These are phyloP conservation scores for Periconia macrospinosa DNA, from an alignment of 2,329 filamentous ascomycete genomes.

Conservation along the genomic window DNA sequence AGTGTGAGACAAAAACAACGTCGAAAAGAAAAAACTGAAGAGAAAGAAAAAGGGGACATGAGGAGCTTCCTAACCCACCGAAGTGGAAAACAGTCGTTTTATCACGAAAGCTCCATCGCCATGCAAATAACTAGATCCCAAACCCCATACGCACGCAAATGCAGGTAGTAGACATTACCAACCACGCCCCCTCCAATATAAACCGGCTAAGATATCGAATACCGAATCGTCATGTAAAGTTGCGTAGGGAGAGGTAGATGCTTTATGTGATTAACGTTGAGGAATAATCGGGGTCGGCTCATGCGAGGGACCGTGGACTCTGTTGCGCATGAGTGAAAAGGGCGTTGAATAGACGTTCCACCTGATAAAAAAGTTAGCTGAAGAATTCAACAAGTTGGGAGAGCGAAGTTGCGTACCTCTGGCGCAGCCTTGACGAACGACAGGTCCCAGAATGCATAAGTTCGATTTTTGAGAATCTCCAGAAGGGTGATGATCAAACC, in stretches of 20 bases:
- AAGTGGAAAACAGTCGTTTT: neutral
- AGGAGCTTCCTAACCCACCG: neutral
- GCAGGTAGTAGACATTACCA: slow-evolving; percentile 33
- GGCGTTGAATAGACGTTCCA: slow-evolving; percentile 50
- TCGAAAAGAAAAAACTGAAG: neutral
- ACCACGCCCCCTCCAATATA: slow-evolving; percentile 1
- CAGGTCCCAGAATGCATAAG: slow-evolving; percentile 88
- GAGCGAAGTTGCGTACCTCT: slow-evolving; percentile 57
- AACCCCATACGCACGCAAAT: slow-evolving; percentile 36
- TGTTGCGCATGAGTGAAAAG: slow-evolving; percentile 51
- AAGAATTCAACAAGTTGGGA: slow-evolving; percentile 8
- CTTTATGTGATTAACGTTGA: neutral
- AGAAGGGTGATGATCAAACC: slow-evolving; percentile 85
- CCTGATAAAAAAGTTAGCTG: slow-evolving; percentile 34
- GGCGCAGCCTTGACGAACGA: slow-evolving; percentile 88
- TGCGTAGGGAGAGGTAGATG: slow-evolving; percentile 1
- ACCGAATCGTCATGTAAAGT: slow-evolving; percentile 1
- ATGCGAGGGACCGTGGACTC: slow-evolving; percentile 47
- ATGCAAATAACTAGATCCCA: slow-evolving; percentile 19
- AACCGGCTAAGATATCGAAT: slow-evolving; percentile 1
- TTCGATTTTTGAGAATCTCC: slow-evolving; percentile 88
- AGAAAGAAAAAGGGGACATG: neutral
- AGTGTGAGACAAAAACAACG: neutral
- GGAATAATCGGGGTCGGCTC: slow-evolving; percentile 3
- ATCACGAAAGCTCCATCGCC: neutral